These are phyloP conservation scores for Pseudisothecium myosuroides DNA, from an alignment of 225 moss, liverwort and hornwort genomes.

Conservation along the genomic window DNA sequence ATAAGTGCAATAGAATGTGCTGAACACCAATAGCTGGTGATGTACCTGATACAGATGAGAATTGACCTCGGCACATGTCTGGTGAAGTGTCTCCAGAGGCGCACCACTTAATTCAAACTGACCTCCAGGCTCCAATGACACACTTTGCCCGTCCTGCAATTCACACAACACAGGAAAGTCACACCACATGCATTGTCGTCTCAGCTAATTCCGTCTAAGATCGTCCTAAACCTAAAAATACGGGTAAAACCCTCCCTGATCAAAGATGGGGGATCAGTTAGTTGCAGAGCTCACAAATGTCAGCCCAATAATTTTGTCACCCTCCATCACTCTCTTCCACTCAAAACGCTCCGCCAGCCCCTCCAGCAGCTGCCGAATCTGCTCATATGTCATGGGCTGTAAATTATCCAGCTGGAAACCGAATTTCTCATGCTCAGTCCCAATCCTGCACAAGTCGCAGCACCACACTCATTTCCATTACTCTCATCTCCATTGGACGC, in stretches of 20 bases:
- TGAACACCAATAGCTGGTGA: neutral
- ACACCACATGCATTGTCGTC: neutral
- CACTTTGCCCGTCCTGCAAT: constrained; percentile 60
- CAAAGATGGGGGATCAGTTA: neutral
- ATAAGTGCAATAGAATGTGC: neutral
- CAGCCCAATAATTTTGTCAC: constrained; percentile 63
- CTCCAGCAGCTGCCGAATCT: constrained; percentile 52
- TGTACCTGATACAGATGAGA: constrained; percentile 77
- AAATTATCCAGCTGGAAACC: constrained; percentile 58
- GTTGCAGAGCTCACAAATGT: constrained; percentile 40
- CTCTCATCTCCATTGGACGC: neutral
- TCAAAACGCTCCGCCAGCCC: constrained; percentile 56
- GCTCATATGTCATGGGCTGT: constrained; percentile 49
- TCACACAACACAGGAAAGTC: neutral
- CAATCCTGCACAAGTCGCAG: constrained; percentile 41
- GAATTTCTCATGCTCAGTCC: constrained; percentile 88
- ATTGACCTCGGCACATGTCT: constrained; percentile 89
- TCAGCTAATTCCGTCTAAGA: neutral
- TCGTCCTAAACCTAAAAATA: neutral
- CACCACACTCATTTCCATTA: neutral
- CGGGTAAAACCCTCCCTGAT: neutral
- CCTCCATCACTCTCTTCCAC: constrained; percentile 61
- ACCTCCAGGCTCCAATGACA: constrained; percentile 84
- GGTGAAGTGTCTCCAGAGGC: constrained; percentile 71
- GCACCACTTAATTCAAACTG: constrained; percentile 88